Evolutionary conservation across 208 protist species (phyloP).

Genomic region (Wallacemonas rigidus): DNA sequence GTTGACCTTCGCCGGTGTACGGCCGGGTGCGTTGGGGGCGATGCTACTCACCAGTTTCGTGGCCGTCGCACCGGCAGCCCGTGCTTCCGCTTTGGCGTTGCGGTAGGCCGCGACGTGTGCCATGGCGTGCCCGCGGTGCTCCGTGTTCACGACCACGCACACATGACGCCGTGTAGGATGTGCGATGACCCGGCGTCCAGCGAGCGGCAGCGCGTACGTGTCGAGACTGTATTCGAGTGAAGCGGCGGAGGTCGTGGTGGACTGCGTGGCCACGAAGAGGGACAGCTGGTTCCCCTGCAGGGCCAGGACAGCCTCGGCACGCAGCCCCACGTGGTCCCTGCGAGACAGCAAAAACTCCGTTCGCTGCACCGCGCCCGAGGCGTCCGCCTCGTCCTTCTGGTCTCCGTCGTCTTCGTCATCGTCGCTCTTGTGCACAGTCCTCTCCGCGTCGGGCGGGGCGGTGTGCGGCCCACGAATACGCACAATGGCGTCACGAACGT

Average conservation of each 20-base stretch:
- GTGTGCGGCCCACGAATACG: not conserved
- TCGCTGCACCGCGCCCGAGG: not conserved
- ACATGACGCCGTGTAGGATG: conserved; percentile 72
- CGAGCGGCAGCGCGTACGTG: conserved; percentile 55
- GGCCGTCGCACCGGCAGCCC: not conserved
- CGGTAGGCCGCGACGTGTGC: conserved; percentile 28
- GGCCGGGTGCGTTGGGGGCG: conserved; percentile 41
- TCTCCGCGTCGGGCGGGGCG: not conserved
- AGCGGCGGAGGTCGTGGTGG: conserved; percentile 26
- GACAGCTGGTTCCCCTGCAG: conserved; percentile 61
- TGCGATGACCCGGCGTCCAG: conserved; percentile 59
- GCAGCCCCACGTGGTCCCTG: conserved; percentile 5
- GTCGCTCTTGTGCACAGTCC: conserved; percentile 10
- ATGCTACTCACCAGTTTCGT: conserved; percentile 23
- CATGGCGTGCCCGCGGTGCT: conserved; percentile 72
- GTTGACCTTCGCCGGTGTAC: conserved; percentile 60
- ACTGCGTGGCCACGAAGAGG: conserved; percentile 57
- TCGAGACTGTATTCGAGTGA: conserved; percentile 77
- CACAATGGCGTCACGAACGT: not conserved
- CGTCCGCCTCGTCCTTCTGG: conserved; percentile 8
- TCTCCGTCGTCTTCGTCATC: conserved; percentile 20
- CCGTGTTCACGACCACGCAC: conserved; percentile 54
- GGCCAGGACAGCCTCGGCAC: conserved; percentile 65
- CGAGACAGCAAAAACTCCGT: conserved; percentile 12
- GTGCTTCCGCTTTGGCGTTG: not conserved